Conservation (phyloP, 1,284 basidiomycete species). For the Trichosporon inkin region DNA sequence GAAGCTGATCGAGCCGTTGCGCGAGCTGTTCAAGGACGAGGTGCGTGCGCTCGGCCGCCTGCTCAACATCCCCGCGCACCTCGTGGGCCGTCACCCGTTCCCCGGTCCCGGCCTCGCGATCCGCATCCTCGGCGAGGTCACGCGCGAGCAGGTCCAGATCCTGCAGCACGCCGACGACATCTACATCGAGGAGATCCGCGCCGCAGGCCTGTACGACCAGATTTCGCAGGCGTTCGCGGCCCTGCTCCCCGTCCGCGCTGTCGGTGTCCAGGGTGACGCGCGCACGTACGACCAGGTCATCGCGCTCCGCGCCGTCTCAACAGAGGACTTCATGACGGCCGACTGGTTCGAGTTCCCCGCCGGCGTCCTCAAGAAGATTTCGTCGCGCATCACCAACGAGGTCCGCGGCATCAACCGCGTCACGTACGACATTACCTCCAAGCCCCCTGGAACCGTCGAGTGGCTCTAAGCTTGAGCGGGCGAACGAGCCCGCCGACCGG, state of each 20-base stretch:
- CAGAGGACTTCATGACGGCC: constrained; percentile 96
- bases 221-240: constrained; percentile 98
- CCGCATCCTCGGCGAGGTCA: constrained; percentile 93
- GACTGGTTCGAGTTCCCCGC: constrained; percentile 98
- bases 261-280: constrained; percentile 96
- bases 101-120: constrained; percentile 99
- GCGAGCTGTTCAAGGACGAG: constrained; percentile 99
- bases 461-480: constrained; percentile 35
- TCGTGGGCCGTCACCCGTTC: constrained; percentile 98
- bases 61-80: constrained; percentile 82
- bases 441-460: constrained; percentile 74
- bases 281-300: constrained; percentile 95
- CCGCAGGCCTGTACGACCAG: constrained; percentile 84
- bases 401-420: constrained; percentile 80
- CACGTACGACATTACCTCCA: constrained; percentile 94
- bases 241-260: constrained; percentile 90
- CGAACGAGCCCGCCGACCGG: too few relatives aligned
- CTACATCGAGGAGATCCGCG: constrained; percentile 96
- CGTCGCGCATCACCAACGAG: constrained; percentile 97
- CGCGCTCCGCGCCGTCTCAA: constrained; percentile 81
- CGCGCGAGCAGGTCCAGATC: constrained; percentile 84
- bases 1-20: constrained; percentile 94
- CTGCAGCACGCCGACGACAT: constrained; percentile 94
- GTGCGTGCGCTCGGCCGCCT: constrained; percentile 89
- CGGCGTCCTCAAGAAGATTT: constrained; percentile 83